Base-by-base conservation (phyloP, 805 yeast genomes). In the Kazachstania kunashirensis region DNA sequence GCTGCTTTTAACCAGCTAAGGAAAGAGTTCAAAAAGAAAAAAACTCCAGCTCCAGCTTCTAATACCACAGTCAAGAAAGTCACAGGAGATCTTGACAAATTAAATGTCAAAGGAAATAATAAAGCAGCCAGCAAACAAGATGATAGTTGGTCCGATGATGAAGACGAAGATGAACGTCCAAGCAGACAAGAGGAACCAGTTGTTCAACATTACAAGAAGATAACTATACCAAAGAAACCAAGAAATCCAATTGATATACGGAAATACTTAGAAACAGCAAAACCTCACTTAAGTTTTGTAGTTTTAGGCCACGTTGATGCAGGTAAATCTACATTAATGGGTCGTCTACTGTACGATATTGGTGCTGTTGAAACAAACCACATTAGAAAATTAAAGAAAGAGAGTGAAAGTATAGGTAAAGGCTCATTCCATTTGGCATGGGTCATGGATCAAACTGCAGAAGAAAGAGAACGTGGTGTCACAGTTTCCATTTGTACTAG, bases 251-350 rank as follows among this genome's bases (percentile, higher is more conserved):
- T 80, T 27, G 73, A 73, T 47, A 71, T 86, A 38, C 79, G 84
- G 44, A 74, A 72, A 37, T 96, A 88, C 50, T 57, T 89, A 73
- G 80, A 79, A 51, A 89, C 89, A 40, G 15, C 85, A 45, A 89
- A 88, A 62, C 97, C 92, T 56, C 98, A 92, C 64, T 73, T 92
- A 61, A 86, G 96, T 29, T 82, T 92, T 54, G 88, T 94, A 47
- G 94, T 92, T 65, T 82, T 92, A 86, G 99, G 99, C 46, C 99
- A 92, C 62, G 98, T 92, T 45, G 98, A 92, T 70, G 97, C 98
- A 13, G 98, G 99, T 53, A 92, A 92, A 65, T 85, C 96, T 30
- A 92, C 99, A 38, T 82, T 92, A 83, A 96, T 97, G 63, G 99
- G 99, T 59, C 88, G 94, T 65, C 67, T 92, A 50, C 71, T 92